Conservation (phyloP, 176 grass and related monocot species). For the Oryza australiensis region DNA sequence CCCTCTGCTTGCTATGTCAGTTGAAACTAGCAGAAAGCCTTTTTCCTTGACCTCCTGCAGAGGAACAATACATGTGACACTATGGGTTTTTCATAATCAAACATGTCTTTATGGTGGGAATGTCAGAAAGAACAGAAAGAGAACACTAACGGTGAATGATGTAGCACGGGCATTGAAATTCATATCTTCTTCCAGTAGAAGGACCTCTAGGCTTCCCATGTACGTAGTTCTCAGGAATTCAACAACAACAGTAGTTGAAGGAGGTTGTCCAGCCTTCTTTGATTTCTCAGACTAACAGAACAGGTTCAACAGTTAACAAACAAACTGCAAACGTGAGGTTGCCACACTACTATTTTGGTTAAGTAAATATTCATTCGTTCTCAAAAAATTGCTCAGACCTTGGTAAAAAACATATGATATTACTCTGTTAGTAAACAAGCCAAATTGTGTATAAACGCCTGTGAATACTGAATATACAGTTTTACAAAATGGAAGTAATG, state of each 20-base stretch:
- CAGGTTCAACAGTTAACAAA: conserved; percentile 11
- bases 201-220: conserved; percentile 57
- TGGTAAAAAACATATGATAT: neutral
- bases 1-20: conserved; percentile 79
- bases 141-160: conserved; percentile 57
- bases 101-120: neutral
- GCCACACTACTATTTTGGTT: neutral
- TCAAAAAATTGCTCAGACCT: conserved; percentile 8
- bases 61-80: neutral
- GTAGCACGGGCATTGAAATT: conserved; percentile 86
- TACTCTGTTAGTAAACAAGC: neutral
- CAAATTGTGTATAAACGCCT: neutral
- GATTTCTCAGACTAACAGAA: conserved; percentile 81
- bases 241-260: conserved; percentile 51
- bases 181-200: conserved; percentile 87
- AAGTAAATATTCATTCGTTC: neutral
- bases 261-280: conserved; percentile 59
- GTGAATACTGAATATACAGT: neutral
- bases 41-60: conserved; percentile 66
- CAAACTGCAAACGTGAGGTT: neutral
- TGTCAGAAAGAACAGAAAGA: neutral
- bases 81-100: neutral
- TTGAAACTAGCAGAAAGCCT: conserved; percentile 79
- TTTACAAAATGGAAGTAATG: neutral
- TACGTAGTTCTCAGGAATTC: conserved; percentile 71